phyloP scores from a whole-genome alignment of 2,329 filamentous ascomycete genomes.

The Xylaria sp. region DNA sequence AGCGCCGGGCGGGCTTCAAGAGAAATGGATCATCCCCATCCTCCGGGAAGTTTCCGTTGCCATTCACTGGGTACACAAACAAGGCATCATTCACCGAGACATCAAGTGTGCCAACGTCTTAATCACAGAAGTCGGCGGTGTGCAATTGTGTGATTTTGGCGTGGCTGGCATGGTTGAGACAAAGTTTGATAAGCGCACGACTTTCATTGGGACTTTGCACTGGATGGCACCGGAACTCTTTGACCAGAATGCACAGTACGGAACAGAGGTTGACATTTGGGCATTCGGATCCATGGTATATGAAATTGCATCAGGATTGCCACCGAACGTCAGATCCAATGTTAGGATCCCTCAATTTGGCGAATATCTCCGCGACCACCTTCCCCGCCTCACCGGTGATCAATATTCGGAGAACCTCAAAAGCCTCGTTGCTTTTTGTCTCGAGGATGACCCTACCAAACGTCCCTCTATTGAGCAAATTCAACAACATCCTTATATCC shows the following conservation, averaged over 20 bases:
- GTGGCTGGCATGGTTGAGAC: constrained; percentile 82
- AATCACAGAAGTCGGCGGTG: constrained; percentile 77
- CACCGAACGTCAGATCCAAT: constrained; percentile 72
- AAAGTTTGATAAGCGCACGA: constrained; percentile 79
- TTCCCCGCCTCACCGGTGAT: constrained; percentile 76
- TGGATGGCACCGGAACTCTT: constrained; percentile 89
- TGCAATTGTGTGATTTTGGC: constrained; percentile 87
- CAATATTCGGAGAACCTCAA: constrained; percentile 75
- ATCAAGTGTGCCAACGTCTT: constrained; percentile 84
- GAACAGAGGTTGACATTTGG: constrained; percentile 83
- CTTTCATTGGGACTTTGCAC: constrained; percentile 83
- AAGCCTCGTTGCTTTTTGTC: constrained; percentile 76
- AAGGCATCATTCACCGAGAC: constrained; percentile 76
- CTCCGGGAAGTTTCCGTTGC: constrained; percentile 73
- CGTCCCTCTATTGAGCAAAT: constrained; percentile 77
- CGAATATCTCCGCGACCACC: constrained; percentile 67
- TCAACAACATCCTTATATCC: constrained; percentile 75
- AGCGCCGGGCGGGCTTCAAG: constrained; percentile 70
- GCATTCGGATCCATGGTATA: constrained; percentile 83
- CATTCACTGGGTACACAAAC: constrained; percentile 73
- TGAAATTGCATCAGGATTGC: constrained; percentile 81
- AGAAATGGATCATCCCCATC: constrained; percentile 76
- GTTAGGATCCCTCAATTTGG: constrained; percentile 63
- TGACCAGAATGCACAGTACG: constrained; percentile 71
- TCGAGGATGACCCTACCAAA: constrained; percentile 73